Evolutionary conservation across 2,329 filamentous ascomycete species (phyloP).

Genomic region (Cytospora chrysosperma): DNA sequence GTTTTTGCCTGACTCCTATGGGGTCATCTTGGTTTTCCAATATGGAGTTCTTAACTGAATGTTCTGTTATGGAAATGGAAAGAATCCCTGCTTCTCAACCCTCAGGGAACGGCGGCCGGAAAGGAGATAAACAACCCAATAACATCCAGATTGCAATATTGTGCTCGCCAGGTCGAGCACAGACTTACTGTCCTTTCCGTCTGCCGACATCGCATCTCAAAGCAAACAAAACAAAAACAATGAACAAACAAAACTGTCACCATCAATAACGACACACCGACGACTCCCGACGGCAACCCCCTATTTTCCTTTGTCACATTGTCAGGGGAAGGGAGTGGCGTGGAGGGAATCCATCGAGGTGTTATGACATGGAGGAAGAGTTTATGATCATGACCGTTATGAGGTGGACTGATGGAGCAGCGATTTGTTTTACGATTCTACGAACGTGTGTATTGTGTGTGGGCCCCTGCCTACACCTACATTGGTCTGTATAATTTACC

Average conservation of each 20-base stretch:
- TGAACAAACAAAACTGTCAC: conserved; percentile 18
- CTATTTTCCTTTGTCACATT: conserved; percentile 28
- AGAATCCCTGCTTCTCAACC: conserved; percentile 10
- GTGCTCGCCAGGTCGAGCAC: not conserved
- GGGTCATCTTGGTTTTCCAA: conserved; percentile 14
- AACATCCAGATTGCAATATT: conserved; percentile 16
- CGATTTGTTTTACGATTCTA: conserved; percentile 16
- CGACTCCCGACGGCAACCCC: conserved; percentile 11
- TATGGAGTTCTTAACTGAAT: conserved; percentile 20
- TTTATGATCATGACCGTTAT: not conserved
- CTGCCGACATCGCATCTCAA: conserved; percentile 27
- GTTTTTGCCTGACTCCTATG: conserved; percentile 19
- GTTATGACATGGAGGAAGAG: not conserved
- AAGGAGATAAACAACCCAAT: conserved; percentile 20
- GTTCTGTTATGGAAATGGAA: conserved; percentile 3
- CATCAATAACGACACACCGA: not conserved
- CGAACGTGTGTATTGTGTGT: conserved; percentile 18
- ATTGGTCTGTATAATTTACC: conserved; percentile 22
- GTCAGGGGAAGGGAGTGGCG: conserved; percentile 16
- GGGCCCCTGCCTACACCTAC: conserved; percentile 29
- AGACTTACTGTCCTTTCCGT: conserved; percentile 21
- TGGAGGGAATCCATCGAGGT: conserved; percentile 17
- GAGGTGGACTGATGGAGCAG: conserved; percentile 25
- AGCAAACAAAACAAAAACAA: not conserved
- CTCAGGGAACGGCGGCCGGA: conserved; percentile 18